Percentiles rank a stretch among this genome's conserved stretches.
These are phyloP conservation scores for Neurospora sp. DNA, from an alignment of 495 filamentous ascomycete species.

Conservation along the genomic window DNA sequence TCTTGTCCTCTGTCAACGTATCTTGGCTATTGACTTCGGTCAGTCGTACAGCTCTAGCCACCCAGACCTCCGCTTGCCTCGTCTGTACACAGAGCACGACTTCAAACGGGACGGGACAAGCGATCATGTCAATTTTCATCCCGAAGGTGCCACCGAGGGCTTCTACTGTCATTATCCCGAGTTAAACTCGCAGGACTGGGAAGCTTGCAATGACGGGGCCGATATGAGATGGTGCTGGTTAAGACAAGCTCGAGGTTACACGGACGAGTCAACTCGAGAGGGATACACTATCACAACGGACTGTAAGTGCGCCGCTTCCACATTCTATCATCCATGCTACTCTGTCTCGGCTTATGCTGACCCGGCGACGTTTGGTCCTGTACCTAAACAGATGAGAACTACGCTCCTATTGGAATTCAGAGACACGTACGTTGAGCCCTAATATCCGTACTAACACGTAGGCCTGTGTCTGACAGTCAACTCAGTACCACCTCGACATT, in stretches of 20 bases:
- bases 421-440: background rate
- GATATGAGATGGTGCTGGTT: conserved; percentile 3
- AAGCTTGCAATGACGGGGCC: background rate
- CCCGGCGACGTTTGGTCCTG: background rate
- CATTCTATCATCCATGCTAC: background rate
- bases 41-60: background rate
- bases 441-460: background rate
- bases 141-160: conserved; percentile 1
- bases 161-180: conserved; percentile 6
- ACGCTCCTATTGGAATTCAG: background rate
- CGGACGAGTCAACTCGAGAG: background rate
- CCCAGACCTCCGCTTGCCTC: background rate
- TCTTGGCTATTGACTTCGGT: background rate
- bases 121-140: background rate
- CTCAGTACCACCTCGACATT: conserved; percentile 23
- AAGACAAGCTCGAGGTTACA: background rate
- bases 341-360: background rate
- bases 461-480: background rate
- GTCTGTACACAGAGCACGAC: background rate
- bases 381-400: background rate
- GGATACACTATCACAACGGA: conserved; percentile 1
- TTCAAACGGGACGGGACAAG: background rate
- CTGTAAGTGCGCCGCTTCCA: background rate
- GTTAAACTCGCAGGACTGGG: background rate
- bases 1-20: background rate